Evolutionary conservation across 2,329 filamentous ascomycete genomes (phyloP).

Genomic region (Epichloe typhina): DNA sequence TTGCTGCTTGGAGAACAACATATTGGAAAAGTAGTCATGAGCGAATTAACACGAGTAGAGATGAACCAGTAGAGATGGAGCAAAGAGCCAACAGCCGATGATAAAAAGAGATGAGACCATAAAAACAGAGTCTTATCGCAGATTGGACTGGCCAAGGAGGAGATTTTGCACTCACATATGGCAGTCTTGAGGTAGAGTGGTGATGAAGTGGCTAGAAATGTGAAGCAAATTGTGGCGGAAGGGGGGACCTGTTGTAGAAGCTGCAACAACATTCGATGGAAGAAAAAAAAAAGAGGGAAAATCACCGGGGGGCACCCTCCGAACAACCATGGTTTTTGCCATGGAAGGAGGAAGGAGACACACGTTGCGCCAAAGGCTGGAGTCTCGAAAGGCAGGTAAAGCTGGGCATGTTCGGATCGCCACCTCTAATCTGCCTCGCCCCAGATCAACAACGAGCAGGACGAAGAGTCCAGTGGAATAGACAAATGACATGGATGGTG

Average conservation of each 20-base stretch:
- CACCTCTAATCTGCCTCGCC: background rate
- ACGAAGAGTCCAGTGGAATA: background rate
- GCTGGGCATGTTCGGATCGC: background rate
- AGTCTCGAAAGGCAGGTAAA: background rate
- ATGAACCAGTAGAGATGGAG: constrained; percentile 3
- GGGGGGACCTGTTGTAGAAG: background rate
- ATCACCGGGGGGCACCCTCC: background rate
- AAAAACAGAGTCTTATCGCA: background rate
- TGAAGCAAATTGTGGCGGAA: background rate
- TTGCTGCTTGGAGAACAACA: constrained; percentile 12
- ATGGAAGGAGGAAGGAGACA: constrained; percentile 2
- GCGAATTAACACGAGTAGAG: constrained; percentile 1
- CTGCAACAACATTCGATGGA: background rate
- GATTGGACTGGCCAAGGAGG: background rate
- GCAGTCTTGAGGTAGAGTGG: background rate
- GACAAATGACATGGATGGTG: too few relatives aligned
- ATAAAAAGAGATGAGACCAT: constrained; percentile 1
- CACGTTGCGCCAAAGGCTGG: background rate
- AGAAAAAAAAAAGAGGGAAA: background rate
- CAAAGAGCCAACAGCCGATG: constrained; percentile 3
- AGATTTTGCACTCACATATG: background rate
- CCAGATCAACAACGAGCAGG: background rate
- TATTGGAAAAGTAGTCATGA: constrained; percentile 9
- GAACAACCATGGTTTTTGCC: background rate
- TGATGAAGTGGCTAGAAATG: background rate